A percentile compares a stretch with the other conserved stretches of the same genome.
Evolutionary conservation across 1,284 basidiomycete species (phyloP).

Genomic region (Cerrena zonata): DNA sequence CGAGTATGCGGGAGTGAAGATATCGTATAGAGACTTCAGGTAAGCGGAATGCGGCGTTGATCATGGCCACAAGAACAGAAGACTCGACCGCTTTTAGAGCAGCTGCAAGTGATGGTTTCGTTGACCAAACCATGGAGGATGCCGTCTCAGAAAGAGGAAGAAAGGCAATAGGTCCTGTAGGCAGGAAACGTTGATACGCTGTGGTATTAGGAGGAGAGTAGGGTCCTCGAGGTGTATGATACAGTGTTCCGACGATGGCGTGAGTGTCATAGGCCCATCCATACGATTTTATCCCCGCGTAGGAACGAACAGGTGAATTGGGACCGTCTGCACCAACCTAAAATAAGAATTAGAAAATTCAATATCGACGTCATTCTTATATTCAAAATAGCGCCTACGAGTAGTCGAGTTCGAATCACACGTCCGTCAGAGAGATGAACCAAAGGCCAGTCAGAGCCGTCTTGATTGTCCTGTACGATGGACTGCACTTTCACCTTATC

Average conservation of each 20-base stretch:
- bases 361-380: no score
- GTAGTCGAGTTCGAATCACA: slow-evolving; percentile 60
- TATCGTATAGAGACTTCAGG: slow-evolving; percentile 72
- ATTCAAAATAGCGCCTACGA: slow-evolving; percentile 44
- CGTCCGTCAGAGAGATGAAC: slow-evolving; percentile 63
- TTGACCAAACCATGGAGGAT: slow-evolving; percentile 95
- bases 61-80: slow-evolving; percentile 64
- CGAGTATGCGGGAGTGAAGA: slow-evolving; percentile 60
- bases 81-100: slow-evolving; percentile 68
- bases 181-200: slow-evolving; percentile 92
- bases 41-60: slow-evolving; percentile 89
- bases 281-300: slow-evolving; percentile 81
- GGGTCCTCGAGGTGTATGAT: slow-evolving; percentile 56
- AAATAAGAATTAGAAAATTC: slow-evolving; percentile 10
- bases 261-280: slow-evolving; percentile 91
- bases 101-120: slow-evolving; percentile 70
- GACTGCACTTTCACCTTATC: slow-evolving; percentile 66
- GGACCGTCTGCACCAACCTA: slow-evolving; percentile 93
- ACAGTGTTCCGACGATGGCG: slow-evolving; percentile 86
- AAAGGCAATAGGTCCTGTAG: slow-evolving; percentile 93
- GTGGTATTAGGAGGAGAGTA: slow-evolving; percentile 67
- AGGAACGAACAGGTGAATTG: slow-evolving; percentile 88
- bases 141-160: slow-evolving; percentile 74
- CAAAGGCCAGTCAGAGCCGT: slow-evolving; percentile 64
- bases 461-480: slow-evolving; percentile 44